These are phyloP conservation scores for Gliomastix tumulicola DNA, from an alignment of 2,329 filamentous ascomycete genomes.

Conservation along the genomic window DNA sequence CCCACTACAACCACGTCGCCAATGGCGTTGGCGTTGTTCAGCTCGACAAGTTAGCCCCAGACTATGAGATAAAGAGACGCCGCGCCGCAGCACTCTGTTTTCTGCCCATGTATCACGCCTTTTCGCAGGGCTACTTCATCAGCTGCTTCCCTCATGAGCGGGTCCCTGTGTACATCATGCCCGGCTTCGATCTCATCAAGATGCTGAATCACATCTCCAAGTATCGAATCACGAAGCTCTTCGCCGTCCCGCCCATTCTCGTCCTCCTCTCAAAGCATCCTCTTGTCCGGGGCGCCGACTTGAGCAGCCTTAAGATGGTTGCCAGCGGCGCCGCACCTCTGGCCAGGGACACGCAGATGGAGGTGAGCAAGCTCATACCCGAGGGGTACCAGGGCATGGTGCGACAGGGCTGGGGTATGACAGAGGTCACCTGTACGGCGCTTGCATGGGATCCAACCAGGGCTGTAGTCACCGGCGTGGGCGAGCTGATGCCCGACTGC, in stretches of 20 bases:
- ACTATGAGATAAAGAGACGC: constrained; percentile 34
- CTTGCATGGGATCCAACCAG: constrained; percentile 64
- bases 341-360: constrained; percentile 36
- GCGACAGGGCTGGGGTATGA: constrained; percentile 82
- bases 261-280: constrained; percentile 68
- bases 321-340: constrained; percentile 66
- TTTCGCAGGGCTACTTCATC: constrained; percentile 65
- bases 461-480: constrained; percentile 37
- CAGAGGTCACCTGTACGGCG: constrained; percentile 67
- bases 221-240: constrained; percentile 60
- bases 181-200: constrained; percentile 66
- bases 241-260: constrained; percentile 68
- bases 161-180: constrained; percentile 73
- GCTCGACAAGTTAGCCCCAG: constrained; percentile 33
- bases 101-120: constrained; percentile 71
- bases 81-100: constrained; percentile 29
- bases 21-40: constrained; percentile 56
- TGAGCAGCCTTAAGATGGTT: constrained; percentile 56
- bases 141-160: constrained; percentile 47
- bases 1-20: constrained; percentile 69
- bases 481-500: constrained; percentile 4
- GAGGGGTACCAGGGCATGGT: constrained; percentile 32
- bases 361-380: constrained; percentile 39
- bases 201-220: constrained; percentile 63
- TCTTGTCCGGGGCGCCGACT: constrained; percentile 55